Percentiles rank a stretch among this genome's conserved stretches.
These are phyloP conservation scores for Citrus inodora DNA, from an alignment of 345 rosid genomes.

Conservation along the genomic window DNA sequence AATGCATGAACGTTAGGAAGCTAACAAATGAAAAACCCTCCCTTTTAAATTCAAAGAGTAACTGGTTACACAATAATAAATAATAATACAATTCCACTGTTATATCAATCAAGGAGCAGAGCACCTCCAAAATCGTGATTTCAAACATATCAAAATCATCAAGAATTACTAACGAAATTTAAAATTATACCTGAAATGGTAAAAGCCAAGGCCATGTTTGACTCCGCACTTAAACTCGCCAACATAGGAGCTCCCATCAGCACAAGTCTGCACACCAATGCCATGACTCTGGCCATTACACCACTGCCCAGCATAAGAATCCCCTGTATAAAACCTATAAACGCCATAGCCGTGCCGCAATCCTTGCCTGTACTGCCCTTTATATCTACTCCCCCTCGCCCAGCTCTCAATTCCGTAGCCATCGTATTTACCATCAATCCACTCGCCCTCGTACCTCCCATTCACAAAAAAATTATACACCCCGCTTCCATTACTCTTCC, in stretches of 20 bases:
- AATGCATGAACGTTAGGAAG: not conserved
- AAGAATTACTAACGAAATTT: not conserved
- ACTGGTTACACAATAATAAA: not conserved
- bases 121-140: not conserved
- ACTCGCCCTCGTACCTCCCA: slow-evolving; percentile 92
- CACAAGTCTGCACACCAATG: slow-evolving; percentile 77
- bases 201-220: slow-evolving; percentile 90
- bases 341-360: slow-evolving; percentile 78
- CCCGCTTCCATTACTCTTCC: slow-evolving; percentile 88
- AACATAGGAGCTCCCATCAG: slow-evolving; percentile 77
- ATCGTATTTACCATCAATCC: slow-evolving; percentile 88
- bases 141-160: not conserved
- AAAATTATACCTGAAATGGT: slow-evolving; percentile 74
- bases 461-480: slow-evolving; percentile 72
- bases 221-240: slow-evolving; percentile 87
- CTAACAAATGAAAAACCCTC: too few relatives aligned
- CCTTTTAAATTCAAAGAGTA: too few relatives aligned
- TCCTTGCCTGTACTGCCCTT: slow-evolving; percentile 84
- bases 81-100: not conserved
- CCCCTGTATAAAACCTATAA: slow-evolving; percentile 83
- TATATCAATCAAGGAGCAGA: not conserved
- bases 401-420: slow-evolving; percentile 93
- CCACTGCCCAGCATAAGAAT: slow-evolving; percentile 92
- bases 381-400: slow-evolving; percentile 89
- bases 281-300: slow-evolving; percentile 96